Evolutionary conservation across 164 flowering plant genomes (phyloP).

Genomic region (Cinnamomum chago): DNA sequence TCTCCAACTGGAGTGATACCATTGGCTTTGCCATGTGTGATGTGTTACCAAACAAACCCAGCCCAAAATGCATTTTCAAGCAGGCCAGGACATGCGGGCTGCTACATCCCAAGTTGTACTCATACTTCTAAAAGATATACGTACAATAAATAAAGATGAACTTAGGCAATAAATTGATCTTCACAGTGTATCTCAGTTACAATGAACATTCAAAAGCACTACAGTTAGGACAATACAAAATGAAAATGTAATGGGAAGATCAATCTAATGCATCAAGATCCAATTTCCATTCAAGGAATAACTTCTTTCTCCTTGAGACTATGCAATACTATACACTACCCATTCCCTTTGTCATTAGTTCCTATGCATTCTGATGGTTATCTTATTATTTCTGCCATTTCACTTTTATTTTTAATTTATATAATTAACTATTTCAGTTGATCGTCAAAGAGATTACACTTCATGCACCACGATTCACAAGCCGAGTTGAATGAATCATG

Average conservation of each 20-base stretch:
- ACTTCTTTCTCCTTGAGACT: neutral
- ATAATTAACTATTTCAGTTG: neutral
- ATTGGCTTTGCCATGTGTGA: too few relatives aligned
- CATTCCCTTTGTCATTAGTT: neutral
- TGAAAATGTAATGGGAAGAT: neutral
- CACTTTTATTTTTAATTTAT: too few relatives aligned
- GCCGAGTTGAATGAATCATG: neutral
- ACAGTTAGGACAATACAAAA: too few relatives aligned
- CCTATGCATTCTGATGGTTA: too few relatives aligned
- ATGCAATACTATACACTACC: neutral
- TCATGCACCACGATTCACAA: neutral
- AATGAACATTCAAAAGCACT: too few relatives aligned
- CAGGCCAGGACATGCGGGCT: too few relatives aligned
- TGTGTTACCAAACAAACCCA: too few relatives aligned
- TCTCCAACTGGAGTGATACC: too few relatives aligned
- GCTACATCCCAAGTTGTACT: too few relatives aligned
- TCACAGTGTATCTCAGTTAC: neutral
- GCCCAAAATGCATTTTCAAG: too few relatives aligned
- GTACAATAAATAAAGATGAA: neutral
- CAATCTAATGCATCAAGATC: neutral
- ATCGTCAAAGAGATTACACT: neutral
- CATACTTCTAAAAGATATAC: too few relatives aligned
- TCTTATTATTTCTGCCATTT: neutral
- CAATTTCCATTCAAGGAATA: neutral
- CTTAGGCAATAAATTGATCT: neutral